Evolutionary conservation across 2,329 filamentous ascomycete species (phyloP), one percentile per base, ranked within the genome.

Genomic region (Ustulina deusta): DNA sequence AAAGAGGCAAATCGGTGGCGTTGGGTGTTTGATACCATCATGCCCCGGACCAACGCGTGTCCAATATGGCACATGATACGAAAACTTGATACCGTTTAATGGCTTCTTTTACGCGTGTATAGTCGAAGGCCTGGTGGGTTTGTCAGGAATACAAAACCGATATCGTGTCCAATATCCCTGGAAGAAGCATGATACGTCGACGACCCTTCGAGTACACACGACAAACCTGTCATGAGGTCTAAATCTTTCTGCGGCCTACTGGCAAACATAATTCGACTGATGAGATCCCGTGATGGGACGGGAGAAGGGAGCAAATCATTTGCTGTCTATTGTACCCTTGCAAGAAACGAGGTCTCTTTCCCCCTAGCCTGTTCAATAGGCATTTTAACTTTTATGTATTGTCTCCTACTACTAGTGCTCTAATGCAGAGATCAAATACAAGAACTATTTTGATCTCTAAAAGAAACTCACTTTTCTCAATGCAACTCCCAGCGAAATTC

Each of bases 351-450:
- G 72, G 72, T 74, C 73, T 75, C 70, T 73, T 76, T 75, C 65
- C 68, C 71, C 25, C 68, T 67, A 72, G 69, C 66, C 68, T 68
- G 54, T 58, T 73, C 69, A 65, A 71, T 74, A 74, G 73, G 71
- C 70, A 72, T 73, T 74, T 78, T 71, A 69, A 73, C 61, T 72
- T 73, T 75, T 72, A 76, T 68, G 79, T 82, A 56, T 79, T 60
- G 80, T 81, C 81, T 78, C 74, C 75, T 83, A 85, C 81, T 84
- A 83, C 78, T 88, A 87, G 81, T 87, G 83, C 81, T 83, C 82
- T 88, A 88, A 88, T 88, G 84, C 85, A 86, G 83, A 87, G 86
- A 87, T 86, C 83, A 83, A 81, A 82, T 81, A 81, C 80, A 80
- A 80, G 46, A 68, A 48, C 54, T 65, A 69, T 72, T 73, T n/a